A percentile compares a stretch with the other conserved stretches of the same genome.
Conservation (phyloP, 2,329 filamentous ascomycete genomes). For the Exophiala aquamarina region DNA sequence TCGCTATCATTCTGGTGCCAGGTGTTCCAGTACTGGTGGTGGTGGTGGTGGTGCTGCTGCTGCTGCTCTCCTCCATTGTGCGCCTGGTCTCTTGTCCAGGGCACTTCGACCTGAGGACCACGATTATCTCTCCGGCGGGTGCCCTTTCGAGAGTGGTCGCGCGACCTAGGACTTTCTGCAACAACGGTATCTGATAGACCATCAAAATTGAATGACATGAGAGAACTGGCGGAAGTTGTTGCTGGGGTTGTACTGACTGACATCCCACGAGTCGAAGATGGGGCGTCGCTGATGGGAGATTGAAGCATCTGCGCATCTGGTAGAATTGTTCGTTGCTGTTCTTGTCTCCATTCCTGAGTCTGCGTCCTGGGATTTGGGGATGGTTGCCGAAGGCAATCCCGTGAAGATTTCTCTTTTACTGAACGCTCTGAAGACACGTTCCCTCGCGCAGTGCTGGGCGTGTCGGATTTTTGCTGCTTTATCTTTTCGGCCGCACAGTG, state of each 20-base stretch:
- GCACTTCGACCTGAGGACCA: conserved; percentile 1
- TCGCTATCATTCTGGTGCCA: conserved; percentile 23
- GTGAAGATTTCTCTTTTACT: not conserved
- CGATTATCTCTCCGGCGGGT: conserved; percentile 4
- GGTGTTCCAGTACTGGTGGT: conserved; percentile 8
- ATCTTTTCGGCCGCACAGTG: conserved; percentile 18
- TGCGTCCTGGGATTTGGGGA: conserved; percentile 1
- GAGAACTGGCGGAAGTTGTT: conserved; percentile 17
- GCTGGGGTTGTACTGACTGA: conserved; percentile 11
- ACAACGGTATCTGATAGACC: conserved; percentile 18
- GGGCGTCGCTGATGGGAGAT: conserved; percentile 7
- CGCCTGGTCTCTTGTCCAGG: conserved; percentile 11
- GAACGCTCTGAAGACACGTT: not conserved
- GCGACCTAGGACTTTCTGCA: conserved; percentile 17
- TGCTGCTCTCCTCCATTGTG: not conserved
- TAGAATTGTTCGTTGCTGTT: conserved; percentile 5
- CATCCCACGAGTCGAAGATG: not conserved
- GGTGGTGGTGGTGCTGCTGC: too few species aligned
- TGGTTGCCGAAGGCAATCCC: conserved; percentile 2
- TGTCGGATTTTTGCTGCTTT: not conserved
- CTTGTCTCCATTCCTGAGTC: conserved; percentile 4
- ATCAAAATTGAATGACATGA: conserved; percentile 22
- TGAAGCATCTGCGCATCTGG: conserved; percentile 8
- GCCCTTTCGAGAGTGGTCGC: conserved; percentile 13
- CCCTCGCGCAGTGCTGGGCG: conserved; percentile 1